These are phyloP conservation scores for Podospora fimiseda DNA, from an alignment of 495 filamentous ascomycete genomes.

Conservation along the genomic window DNA sequence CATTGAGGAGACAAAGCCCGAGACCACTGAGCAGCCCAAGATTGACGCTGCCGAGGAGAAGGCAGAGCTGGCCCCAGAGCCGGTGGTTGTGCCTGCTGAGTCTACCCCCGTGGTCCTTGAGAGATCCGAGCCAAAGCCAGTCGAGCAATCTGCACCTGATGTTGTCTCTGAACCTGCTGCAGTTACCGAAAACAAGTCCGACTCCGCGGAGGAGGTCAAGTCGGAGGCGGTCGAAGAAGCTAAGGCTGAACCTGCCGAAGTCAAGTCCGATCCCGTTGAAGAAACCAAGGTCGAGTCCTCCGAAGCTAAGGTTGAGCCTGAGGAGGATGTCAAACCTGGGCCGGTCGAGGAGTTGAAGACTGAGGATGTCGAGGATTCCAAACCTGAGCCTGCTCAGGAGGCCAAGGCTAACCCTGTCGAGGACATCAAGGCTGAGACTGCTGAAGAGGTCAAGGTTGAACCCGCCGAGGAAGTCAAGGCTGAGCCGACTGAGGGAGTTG, in stretches of 20 bases:
- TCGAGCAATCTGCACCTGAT: background rate
- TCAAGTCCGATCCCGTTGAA: background rate
- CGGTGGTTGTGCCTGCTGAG: background rate
- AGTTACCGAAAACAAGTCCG: slow-evolving; percentile 1
- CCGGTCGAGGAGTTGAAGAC: slow-evolving; percentile 3
- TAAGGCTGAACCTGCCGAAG: slow-evolving; percentile 6
- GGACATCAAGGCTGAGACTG: slow-evolving; percentile 7
- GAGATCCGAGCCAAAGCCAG: background rate
- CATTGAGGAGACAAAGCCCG: background rate
- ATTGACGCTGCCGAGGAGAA: background rate
- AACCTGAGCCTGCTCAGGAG: background rate
- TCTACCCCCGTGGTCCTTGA: background rate
- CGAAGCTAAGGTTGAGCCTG: slow-evolving; percentile 12
- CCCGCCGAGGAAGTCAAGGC: slow-evolving; percentile 4
- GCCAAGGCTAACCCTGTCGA: slow-evolving; percentile 1
- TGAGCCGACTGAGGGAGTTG: too few relatives aligned
- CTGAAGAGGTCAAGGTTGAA: slow-evolving; percentile 7
- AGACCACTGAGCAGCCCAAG: background rate
- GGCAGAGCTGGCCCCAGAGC: background rate
- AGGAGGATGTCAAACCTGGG: slow-evolving; percentile 3
- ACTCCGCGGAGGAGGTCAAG: slow-evolving; percentile 3
- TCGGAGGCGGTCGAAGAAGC: slow-evolving; percentile 2
- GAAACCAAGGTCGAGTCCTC: background rate
- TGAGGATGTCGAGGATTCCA: slow-evolving; percentile 8
- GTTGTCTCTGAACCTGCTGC: slow-evolving; percentile 10